phyloP scores from a whole-genome alignment of 2,329 filamentous ascomycete species.

The Coleophoma cylindrospora region DNA sequence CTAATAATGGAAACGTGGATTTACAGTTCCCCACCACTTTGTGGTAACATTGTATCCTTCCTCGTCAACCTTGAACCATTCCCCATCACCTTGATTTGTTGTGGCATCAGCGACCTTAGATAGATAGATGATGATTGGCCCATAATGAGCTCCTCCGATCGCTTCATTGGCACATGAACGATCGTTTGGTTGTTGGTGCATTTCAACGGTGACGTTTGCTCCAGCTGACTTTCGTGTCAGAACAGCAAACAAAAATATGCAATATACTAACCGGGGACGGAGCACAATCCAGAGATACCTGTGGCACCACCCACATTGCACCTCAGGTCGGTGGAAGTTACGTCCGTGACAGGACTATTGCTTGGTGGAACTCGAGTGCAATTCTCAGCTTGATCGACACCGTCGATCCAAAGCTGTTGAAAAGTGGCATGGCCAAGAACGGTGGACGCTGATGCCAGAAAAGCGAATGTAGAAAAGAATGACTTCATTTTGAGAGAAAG shows the following conservation, averaged over 20 bases:
- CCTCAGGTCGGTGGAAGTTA: conserved; percentile 41
- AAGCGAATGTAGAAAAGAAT: conserved; percentile 6
- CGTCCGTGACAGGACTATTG: conserved; percentile 47
- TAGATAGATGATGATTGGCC: conserved; percentile 47
- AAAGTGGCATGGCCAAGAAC: conserved; percentile 43
- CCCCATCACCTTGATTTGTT: conserved; percentile 35
- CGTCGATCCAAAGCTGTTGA: conserved; percentile 44
- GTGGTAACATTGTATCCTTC: conserved; percentile 13
- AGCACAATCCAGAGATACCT: conserved; percentile 27
- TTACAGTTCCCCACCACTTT: conserved; percentile 14
- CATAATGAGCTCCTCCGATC: conserved; percentile 49
- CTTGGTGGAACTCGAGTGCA: conserved; percentile 43
- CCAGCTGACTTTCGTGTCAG: conserved; percentile 23
- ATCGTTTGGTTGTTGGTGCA: conserved; percentile 48
- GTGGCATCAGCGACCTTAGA: conserved; percentile 42
- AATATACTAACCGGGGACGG: conserved; percentile 8
- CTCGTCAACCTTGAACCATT: conserved; percentile 46
- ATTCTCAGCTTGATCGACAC: conserved; percentile 35
- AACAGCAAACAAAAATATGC: background rate
- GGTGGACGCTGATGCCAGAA: conserved; percentile 24
- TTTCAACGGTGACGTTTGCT: conserved; percentile 47
- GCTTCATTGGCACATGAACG: conserved; percentile 41
- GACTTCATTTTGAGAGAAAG: conserved; percentile 10
- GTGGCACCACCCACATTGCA: conserved; percentile 38
- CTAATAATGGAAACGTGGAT: background rate